A percentile compares a stretch with the other conserved stretches of the same genome.
Conservation (phyloP, 139 green algal genomes). For the Micractinium sp. region DNA sequence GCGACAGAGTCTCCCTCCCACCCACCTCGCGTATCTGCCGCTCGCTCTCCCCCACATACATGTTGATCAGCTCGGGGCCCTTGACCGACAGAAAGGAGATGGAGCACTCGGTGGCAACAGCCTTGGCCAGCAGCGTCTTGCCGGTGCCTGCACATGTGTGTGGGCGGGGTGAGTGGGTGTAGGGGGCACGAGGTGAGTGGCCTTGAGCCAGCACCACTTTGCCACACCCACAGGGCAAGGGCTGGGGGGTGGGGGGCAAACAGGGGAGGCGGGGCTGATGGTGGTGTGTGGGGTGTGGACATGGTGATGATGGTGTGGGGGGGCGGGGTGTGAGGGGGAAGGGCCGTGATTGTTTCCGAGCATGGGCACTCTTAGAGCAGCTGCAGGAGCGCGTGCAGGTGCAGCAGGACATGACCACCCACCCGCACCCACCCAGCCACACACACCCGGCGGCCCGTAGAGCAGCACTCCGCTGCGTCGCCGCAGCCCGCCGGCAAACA, state of each 20-base stretch:
- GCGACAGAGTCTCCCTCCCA: background rate
- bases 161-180: too few relatives aligned
- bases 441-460: conserved; percentile 83
- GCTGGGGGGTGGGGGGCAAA: background rate
- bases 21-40: conserved; percentile 65
- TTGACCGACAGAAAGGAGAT: conserved; percentile 93
- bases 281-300: background rate
- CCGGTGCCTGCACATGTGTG: conserved; percentile 71
- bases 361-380: background rate
- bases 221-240: too few relatives aligned
- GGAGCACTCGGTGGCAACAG: conserved; percentile 87
- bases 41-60: conserved; percentile 93
- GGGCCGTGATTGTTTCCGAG: background rate
- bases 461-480: conserved; percentile 89
- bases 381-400: too few relatives aligned
- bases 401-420: too few relatives aligned
- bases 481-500: conserved; percentile 87
- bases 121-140: conserved; percentile 94
- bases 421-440: too few relatives aligned
- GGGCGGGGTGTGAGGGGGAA: background rate
- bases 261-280: too few relatives aligned
- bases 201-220: too few relatives aligned
- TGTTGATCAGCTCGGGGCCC: conserved; percentile 94
- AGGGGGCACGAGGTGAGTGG: too few relatives aligned
- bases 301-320: background rate